Evolutionary conservation across 2,329 filamentous ascomycete species (phyloP), one percentile per base, ranked within the genome.

Genomic region (Scedosporium boydii): DNA sequence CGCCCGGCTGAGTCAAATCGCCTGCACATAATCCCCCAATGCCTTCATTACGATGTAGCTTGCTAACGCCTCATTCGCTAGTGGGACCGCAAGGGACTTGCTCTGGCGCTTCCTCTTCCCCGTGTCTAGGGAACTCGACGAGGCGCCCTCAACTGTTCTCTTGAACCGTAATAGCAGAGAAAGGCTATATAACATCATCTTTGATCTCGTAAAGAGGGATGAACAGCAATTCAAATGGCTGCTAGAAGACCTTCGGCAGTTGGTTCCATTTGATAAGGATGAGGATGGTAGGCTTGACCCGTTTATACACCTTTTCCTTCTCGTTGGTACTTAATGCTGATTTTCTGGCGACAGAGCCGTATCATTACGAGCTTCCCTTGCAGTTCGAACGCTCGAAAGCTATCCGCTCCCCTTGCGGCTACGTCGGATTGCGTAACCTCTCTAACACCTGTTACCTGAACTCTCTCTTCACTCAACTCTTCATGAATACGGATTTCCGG

Each of bases 361-460:
- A 88, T 67, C 77, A 79, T 14, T 87, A 87, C 65, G 83, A 90
- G 0, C 76, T 88, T 3, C 76, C 76, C 4, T 83, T 79, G 69
- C 74, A 78, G 57, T 88, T 90, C 65, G 89, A 93, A 59, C 81
- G 87, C 41, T 75, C 74, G 46, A 87, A 84, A 68, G 83, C 85
- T 16, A 82, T 96, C n/a, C 86, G 91, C 65, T 86, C 90, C 1
- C 76, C 84, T 1, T 89, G 89, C 65, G 92, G 91, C 21, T 96
- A 96, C 71, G 86, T 89, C n/a, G 95, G 95, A 1, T 75, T 99
- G n/a, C 83, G 83, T 63, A 99, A 99, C 69, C 82, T 97, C 16
- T 95, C 91, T 9, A 96, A 97, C 71, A 98, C 96, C 0, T 99
- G 95, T 75, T 99, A 99, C 72, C 83, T 98, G 71, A 99, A 99